Conservation (phyloP, 2,329 filamentous ascomycete genomes). For the Cadophora sp. region DNA sequence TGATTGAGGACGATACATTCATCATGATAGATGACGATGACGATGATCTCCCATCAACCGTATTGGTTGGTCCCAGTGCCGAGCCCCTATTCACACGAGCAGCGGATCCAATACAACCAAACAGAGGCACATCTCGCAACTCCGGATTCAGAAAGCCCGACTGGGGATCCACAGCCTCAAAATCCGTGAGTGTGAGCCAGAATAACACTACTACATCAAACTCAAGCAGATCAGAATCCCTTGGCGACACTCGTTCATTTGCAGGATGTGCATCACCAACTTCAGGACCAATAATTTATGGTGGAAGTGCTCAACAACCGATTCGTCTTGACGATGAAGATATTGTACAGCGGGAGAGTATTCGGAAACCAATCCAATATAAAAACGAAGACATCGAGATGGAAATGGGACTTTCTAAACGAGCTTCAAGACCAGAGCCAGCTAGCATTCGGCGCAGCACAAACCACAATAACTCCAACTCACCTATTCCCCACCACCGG, state of each 20-base stretch:
- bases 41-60: not conserved
- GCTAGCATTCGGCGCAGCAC: not conserved
- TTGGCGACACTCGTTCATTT: not conserved
- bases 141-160: slow-evolving; percentile 6
- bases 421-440: not conserved
- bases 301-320: slow-evolving; percentile 9
- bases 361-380: not conserved
- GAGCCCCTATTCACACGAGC: not conserved
- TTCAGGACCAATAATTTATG: not conserved
- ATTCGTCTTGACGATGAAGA: slow-evolving; percentile 10
- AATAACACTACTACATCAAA: not conserved
- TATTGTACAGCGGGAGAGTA: not conserved
- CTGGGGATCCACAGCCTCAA: slow-evolving; percentile 2
- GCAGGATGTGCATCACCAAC: not conserved
- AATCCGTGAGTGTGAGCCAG: not conserved
- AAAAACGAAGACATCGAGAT: not conserved
- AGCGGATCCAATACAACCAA: not conserved
- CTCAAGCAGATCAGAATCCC: not conserved
- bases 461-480: not conserved
- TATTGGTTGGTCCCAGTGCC: not conserved
- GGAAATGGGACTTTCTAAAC: not conserved
- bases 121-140: not conserved
- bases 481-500: not conserved
- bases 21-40: slow-evolving; percentile 16
- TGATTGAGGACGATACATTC: slow-evolving; percentile 22